Conservation (phyloP, 2,329 filamentous ascomycete genomes). For the Diaporthe longicolla region DNA sequence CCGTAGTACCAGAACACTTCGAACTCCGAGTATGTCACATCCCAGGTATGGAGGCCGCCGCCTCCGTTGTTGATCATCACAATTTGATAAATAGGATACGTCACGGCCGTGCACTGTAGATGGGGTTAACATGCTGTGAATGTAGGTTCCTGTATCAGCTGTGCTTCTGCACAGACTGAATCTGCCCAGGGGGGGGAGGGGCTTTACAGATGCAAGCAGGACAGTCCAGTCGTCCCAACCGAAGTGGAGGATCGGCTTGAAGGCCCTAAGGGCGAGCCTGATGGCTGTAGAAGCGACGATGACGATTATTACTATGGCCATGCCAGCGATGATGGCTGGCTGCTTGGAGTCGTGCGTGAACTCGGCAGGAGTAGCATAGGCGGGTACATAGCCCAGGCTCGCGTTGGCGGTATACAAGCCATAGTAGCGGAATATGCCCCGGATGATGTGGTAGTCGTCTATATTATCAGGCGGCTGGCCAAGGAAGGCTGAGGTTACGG, state of each 20-base stretch:
- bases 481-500: constrained; percentile 24
- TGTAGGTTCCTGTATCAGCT: background rate
- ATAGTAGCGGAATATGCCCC: constrained; percentile 25
- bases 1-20: constrained; percentile 24
- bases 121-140: background rate
- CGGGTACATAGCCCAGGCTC: constrained; percentile 8
- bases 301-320: constrained; percentile 36
- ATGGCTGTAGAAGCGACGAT: constrained; percentile 32
- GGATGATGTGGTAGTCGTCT: constrained; percentile 32
- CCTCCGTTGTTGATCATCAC: constrained; percentile 32
- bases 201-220: constrained; percentile 40
- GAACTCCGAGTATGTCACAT: constrained; percentile 38
- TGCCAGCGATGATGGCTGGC: constrained; percentile 33
- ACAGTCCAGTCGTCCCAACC: constrained; percentile 42
- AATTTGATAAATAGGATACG: constrained; percentile 29
- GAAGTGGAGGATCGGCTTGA: constrained; percentile 26
- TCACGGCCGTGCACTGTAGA: background rate
- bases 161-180: background rate
- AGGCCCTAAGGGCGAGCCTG: constrained; percentile 34
- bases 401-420: constrained; percentile 11
- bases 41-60: constrained; percentile 40
- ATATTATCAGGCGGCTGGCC: constrained; percentile 24
- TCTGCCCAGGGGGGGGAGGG: background rate
- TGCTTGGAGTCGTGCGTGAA: constrained; percentile 38
- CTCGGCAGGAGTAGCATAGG: constrained; percentile 10